Base-by-base conservation (phyloP, 371 early-diverging fungal genomes). In the Mucor irregularis region DNA sequence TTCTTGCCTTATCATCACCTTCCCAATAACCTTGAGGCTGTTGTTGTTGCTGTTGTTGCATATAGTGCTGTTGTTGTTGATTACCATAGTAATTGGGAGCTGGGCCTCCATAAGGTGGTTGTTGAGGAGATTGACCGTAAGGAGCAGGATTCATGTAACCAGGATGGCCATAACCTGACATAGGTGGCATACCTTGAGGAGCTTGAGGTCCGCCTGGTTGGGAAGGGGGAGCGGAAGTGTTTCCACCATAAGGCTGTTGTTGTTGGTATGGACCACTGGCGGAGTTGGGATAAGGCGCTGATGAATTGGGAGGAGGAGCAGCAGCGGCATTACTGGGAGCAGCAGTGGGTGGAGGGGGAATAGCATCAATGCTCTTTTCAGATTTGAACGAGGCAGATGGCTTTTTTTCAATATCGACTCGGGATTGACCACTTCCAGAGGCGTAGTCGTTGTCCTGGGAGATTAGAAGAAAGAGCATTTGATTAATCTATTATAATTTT, bases 1-100 rank as follows among this genome's bases (percentile, higher is more conserved):
- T 56, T 60, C 61, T 60, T 14, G 53, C 30, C 21, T 53, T 54
- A 4, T 60, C 63, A 31, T 62, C 57, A 24, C 26, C 43, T 33
- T 52, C 17, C 63, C 63, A 62, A 33, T 62, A 62, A 6, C 63
- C 53, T 33, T 24, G 39, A 34, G 38, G 55, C 5, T 37, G 29
- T n/a, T 43, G 50, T 19, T 42, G 58, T 19, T 26, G 47, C 26
- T 33, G 50, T 28, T 43, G 56, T 28, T 56, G 53, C 34, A 44
- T 43, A 37, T 51, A 38, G 28, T 49, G 54, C 25, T 44, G 53
- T 4, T 53, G 60, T 16, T 26, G 49, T 25, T 45, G 60, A 44
- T 40, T 56, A 38, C 31, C 42, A 25, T 42, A 42, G 42, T 24
- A 42, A 11, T 21, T 21, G 24, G 42, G 42, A 42, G 14, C 35